Conservation (phyloP, 1,284 basidiomycete genomes). For the Sanguinoderma infundibulare region DNA sequence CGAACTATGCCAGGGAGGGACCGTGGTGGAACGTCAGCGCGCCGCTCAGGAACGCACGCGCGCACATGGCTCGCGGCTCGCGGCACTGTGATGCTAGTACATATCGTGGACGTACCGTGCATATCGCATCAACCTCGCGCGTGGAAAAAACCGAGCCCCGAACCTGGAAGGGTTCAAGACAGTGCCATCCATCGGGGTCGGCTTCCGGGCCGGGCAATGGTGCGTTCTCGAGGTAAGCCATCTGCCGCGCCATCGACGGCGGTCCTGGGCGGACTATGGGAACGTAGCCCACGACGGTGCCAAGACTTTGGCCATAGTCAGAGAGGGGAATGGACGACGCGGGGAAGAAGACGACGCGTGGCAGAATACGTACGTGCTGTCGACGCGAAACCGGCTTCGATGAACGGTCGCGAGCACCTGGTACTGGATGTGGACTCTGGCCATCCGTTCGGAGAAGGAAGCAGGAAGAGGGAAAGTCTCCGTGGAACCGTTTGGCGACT, state of each 20-base stretch:
- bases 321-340: not conserved
- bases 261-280: conserved; percentile 44
- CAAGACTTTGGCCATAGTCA: conserved; percentile 10
- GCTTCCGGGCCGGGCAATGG: conserved; percentile 48
- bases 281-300: conserved; percentile 42
- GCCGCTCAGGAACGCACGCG: not conserved
- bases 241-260: conserved; percentile 49
- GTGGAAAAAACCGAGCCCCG: conserved; percentile 50
- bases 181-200: conserved; percentile 55
- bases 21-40: not conserved
- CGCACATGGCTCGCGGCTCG: not conserved
- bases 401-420: conserved; percentile 48
- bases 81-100: too few species aligned
- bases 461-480: conserved; percentile 44
- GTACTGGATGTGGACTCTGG: conserved; percentile 56
- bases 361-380: conserved; percentile 26
- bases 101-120: conserved; percentile 25
- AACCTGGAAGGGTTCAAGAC: conserved; percentile 42
- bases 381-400: conserved; percentile 29
- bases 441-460: conserved; percentile 52
- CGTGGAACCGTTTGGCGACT: conserved; percentile 8
- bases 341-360: not conserved
- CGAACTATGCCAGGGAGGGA: conserved; percentile 23
- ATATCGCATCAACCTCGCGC: conserved; percentile 33
- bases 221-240: conserved; percentile 50